Evolutionary conservation across 192 early-diverging fungal species (phyloP).

Genomic region (Podila epigama): DNA sequence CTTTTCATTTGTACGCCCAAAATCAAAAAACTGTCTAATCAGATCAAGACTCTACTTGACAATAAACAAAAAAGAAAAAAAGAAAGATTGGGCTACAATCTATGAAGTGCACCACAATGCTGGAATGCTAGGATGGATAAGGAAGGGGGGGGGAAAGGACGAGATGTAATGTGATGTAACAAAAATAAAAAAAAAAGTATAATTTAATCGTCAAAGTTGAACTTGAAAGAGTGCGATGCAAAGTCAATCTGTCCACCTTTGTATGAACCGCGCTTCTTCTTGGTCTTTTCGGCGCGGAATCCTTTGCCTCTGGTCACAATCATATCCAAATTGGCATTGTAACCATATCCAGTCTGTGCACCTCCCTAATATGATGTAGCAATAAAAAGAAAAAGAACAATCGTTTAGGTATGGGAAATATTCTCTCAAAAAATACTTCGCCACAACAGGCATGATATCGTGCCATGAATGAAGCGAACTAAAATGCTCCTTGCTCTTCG

Average conservation of each 20-base stretch:
- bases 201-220: constrained; percentile 52
- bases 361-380: constrained; percentile 54
- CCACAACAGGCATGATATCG: no score
- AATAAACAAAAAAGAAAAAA: no score
- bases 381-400: background rate
- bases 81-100: no score
- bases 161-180: background rate
- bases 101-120: no score
- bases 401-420: no score
- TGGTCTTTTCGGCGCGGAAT: constrained; percentile 96
- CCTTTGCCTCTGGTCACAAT: constrained; percentile 89
- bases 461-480: no score
- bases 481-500: background rate
- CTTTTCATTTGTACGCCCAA: no score
- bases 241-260: constrained; percentile 90
- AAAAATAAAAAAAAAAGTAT: background rate
- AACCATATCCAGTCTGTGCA: constrained; percentile 81
- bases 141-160: background rate
- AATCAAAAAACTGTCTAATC: no score
- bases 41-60: no score
- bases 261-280: constrained; percentile 97
- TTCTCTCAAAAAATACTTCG: no score
- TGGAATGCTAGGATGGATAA: background rate
- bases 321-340: constrained; percentile 93
- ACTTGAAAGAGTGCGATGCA: constrained; percentile 90